Percentiles rank a stretch among this genome's conserved stretches.
phyloP scores from a whole-genome alignment of 306 rosid genomes.

The Acacia crassicarpa region DNA sequence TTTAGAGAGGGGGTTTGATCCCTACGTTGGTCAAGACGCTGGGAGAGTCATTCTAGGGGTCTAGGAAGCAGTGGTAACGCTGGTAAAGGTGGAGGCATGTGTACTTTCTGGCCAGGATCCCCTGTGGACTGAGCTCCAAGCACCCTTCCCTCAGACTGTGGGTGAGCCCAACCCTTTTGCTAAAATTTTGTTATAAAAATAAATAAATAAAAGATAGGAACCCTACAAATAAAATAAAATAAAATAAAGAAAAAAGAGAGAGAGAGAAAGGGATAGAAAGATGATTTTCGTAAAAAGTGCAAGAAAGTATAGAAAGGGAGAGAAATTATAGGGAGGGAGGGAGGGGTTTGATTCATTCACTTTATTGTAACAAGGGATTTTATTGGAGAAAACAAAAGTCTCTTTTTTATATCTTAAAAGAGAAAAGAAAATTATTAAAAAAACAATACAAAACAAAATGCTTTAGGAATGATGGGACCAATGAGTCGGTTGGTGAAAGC shows the following conservation, averaged over 20 bases:
- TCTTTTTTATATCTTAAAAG: background rate
- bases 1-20: no score
- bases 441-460: background rate
- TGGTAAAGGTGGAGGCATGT: no score
- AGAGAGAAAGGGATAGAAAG: background rate
- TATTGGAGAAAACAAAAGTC: constrained; percentile 59
- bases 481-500: constrained; percentile 27
- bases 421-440: background rate
- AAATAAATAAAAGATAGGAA: background rate
- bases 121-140: no score
- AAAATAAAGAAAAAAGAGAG: background rate
- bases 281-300: constrained; percentile 49
- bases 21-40: no score
- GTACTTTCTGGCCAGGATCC: no score
- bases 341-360: background rate
- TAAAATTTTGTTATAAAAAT: no score
- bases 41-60: no score
- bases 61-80: no score
- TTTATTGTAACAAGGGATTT: constrained; percentile 26
- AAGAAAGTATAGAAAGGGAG: constrained; percentile 38
- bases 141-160: no score
- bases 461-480: constrained; percentile 46
- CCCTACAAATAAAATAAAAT: background rate
- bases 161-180: no score
- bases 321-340: background rate